Evolutionary conservation across 1,284 basidiomycete genomes (phyloP).

Genomic region (Apiotrichum sp.): DNA sequence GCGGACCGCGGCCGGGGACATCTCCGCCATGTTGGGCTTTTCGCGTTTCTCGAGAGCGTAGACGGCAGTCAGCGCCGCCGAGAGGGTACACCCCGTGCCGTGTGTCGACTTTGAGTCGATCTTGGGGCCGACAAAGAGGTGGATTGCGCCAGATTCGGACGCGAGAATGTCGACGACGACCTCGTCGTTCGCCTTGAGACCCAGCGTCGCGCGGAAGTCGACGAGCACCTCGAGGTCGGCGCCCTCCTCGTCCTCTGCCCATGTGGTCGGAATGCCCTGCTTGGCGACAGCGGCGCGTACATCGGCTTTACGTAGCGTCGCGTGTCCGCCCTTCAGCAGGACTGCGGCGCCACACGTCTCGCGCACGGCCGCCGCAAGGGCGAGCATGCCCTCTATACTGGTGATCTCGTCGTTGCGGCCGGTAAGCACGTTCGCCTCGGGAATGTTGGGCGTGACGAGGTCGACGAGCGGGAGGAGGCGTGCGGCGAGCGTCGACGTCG

Average conservation of each 20-base stretch:
- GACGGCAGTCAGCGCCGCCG: conserved; percentile 66
- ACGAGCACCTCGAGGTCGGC: conserved; percentile 26
- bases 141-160: conserved; percentile 41
- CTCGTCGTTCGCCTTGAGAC: conserved; percentile 6
- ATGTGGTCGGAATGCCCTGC: neutral
- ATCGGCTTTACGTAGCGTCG: conserved; percentile 52
- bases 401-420: conserved; percentile 43
- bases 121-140: conserved; percentile 60
- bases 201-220: conserved; percentile 14
- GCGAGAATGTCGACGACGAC: conserved; percentile 75
- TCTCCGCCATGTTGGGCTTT: neutral
- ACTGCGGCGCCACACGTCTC: conserved; percentile 55
- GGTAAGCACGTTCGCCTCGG: conserved; percentile 63
- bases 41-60: conserved; percentile 12
- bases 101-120: conserved; percentile 73
- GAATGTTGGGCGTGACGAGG: conserved; percentile 80
- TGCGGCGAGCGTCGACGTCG: conserved; percentile 45
- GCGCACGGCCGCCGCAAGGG: conserved; percentile 56
- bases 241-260: conserved; percentile 13
- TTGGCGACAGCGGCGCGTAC: conserved; percentile 36
- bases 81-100: conserved; percentile 89
- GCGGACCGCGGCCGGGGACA: conserved; percentile 56
- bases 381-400: conserved; percentile 59
- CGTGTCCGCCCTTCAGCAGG: conserved; percentile 84
- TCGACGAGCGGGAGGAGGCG: conserved; percentile 66